Base-by-base conservation (phyloP, 208 protist species). In the Crithidia bombi region DNA sequence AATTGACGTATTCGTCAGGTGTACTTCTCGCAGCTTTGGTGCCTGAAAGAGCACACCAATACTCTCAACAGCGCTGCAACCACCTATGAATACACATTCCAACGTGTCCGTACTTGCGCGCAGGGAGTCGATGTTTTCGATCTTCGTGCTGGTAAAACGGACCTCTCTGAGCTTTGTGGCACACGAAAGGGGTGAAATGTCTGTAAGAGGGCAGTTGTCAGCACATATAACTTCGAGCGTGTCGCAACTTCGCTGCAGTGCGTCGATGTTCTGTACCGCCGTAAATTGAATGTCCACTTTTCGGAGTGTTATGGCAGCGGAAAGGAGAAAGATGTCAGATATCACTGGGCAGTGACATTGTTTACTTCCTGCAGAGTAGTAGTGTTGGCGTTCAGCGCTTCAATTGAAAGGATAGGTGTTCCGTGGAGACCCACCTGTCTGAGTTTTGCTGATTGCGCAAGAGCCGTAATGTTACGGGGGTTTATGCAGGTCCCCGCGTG, bases 1-100 rank as follows among this genome's bases (percentile, higher is more conserved):
- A 19, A 69, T 41, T 1, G 21, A 35, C 6, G 64, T 69, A 30
- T 69, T 69, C 5, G 64, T 69, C 5, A 61, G 51, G 3, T 44
- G 49, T 5, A 69, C 39, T 12, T 69, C 51, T 23, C 51, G 35
- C 12, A 69, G 38, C 39, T 59, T 50, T 32, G 35, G 38, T 14
- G 64, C 49, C 0, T 69, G 28, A 21, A 21, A 12, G 26, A 69
- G 64, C 35, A 50, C 38, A 14, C 25, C 39, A 15, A 59, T 69
- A 30, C 59, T 30, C 15, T 11, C 4, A 38, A 69, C 21, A 25
- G 21, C 36, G 17, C 51, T 25, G 25, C 64, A 69, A 10, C 64
- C 51, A 12, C 64, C 51, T 12, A 59, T 25, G 28, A 59, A 59
- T 5, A 69, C 50, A 28, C 50, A 58, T 39, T 69, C 25, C 39